A percentile compares a stretch with the other conserved stretches of the same genome.
These are phyloP conservation scores for Caloboletus firmus DNA, from an alignment of 1,284 basidiomycete genomes.

Conservation along the genomic window DNA sequence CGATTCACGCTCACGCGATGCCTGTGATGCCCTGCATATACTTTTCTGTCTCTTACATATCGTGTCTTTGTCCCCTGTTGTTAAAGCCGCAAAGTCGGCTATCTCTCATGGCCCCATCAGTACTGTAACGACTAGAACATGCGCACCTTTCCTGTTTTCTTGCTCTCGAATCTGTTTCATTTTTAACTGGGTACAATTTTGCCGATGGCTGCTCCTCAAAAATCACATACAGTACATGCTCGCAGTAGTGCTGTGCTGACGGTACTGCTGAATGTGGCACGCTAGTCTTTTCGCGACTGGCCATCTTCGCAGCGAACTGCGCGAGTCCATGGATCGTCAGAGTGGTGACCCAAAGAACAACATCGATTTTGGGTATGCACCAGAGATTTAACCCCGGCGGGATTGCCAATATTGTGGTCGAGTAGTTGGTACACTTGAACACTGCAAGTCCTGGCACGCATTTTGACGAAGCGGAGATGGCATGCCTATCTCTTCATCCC, in stretches of 20 bases:
- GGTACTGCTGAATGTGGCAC: constrained; percentile 18
- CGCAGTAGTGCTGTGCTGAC: constrained; percentile 9
- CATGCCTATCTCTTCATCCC: constrained; percentile 61
- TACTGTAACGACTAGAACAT: constrained; percentile 71
- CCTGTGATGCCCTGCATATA: constrained; percentile 28
- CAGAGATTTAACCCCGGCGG: constrained; percentile 5
- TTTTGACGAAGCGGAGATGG: constrained; percentile 2
- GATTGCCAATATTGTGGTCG: background rate
- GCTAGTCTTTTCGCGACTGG: constrained; percentile 12
- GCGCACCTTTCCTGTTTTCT: constrained; percentile 41
- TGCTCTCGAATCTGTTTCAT: constrained; percentile 32
- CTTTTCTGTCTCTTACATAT: constrained; percentile 26
- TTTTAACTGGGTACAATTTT: constrained; percentile 19
- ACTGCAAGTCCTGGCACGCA: constrained; percentile 5
- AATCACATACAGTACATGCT: constrained; percentile 18
- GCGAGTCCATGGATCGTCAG: constrained; percentile 3
- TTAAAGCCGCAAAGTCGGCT: constrained; percentile 25
- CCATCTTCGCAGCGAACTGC: constrained; percentile 2
- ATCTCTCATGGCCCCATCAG: constrained; percentile 28
- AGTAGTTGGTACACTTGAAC: constrained; percentile 6
- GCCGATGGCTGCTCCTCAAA: constrained; percentile 14
- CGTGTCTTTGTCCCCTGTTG: constrained; percentile 24
- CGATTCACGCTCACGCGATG: constrained; percentile 28
- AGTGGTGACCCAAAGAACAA: constrained; percentile 8
- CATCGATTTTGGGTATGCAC: constrained; percentile 9